Base-by-base conservation (phyloP, 208 protist genomes). In the Leishmania mexicana region DNA sequence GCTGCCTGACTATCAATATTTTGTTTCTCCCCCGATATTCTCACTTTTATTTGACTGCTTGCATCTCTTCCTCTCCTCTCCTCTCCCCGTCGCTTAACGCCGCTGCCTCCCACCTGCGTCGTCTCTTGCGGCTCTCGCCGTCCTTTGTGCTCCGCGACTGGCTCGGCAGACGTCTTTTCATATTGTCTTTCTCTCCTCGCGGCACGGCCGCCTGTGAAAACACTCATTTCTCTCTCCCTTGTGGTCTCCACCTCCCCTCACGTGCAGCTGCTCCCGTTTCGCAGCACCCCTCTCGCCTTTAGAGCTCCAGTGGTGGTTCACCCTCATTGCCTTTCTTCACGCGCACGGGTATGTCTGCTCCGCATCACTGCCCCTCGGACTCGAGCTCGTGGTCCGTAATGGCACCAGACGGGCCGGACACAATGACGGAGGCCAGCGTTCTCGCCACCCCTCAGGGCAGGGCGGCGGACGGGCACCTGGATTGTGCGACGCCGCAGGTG, bases 301-400 rank as follows among this genome's bases (percentile, higher is more conserved):
- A 24, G 24, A 31, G 68, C 24, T 57, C 38, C 70, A 58, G 38
- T 74, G 45, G 5, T 54, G 28, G 5, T 35, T 49, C 5, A 54
- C 21, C 24, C 31, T 35, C 24, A 38, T 53, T 28, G 28, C 68
- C 15, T 49, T 45, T 24, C 19, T 21, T 17, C 6, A 19, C 72
- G 13, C 64, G 21, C 57, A 5, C 21, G 45, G 4, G 53, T 38
- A 85, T 85, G 81, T 73, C 76, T 21, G 35, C 49, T 8, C 38
- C 76, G n/a, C 67, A 73, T n/a, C 45, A 73, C 70, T 45, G 40
- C 51, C 81, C 24, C 45, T 68, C 70, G 15, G 51, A 17, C 17
- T 81, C 76, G 7, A 72, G 79, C 58, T 85, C 76, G 71, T 85
- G 81, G 76, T 64, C 81, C 35, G 62, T 51, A 47, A 65, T 80